These are phyloP conservation scores for Vaccinium vitisidaea DNA, from an alignment of 148 eudicot species.

Conservation along the genomic window DNA sequence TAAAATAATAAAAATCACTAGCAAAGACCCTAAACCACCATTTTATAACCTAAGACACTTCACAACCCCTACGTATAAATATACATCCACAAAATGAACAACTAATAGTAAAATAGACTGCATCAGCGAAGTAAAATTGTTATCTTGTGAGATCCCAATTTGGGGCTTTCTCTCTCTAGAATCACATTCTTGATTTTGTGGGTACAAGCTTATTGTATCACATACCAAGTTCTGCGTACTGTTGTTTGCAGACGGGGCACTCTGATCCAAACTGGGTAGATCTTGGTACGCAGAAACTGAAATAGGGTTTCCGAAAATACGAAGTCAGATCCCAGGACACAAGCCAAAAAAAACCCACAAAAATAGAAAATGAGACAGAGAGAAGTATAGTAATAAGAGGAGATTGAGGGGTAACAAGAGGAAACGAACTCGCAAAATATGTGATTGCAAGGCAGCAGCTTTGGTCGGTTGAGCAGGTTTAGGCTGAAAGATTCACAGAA, in stretches of 20 bases:
- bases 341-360: neutral
- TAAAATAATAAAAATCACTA: neutral
- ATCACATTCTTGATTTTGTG: neutral
- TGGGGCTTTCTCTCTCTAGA: neutral
- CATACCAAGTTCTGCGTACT: constrained; percentile 50
- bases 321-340: neutral
- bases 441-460: constrained; percentile 77
- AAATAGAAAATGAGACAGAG: neutral
- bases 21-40: neutral
- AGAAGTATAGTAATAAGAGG: neutral
- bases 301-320: neutral
- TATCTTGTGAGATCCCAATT: neutral
- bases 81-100: neutral
- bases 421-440: constrained; percentile 74
- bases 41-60: neutral
- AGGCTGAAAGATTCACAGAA: constrained; percentile 44
- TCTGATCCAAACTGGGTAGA: constrained; percentile 38
- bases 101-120: neutral
- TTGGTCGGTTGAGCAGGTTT: constrained; percentile 56
- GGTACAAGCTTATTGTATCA: neutral
- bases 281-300: constrained; percentile 57
- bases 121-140: neutral
- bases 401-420: neutral
- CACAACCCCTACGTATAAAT: neutral
- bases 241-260: constrained; percentile 60